Evolutionary conservation across 305 asterid species (phyloP).

Genomic region (Fraxinus sp.): DNA sequence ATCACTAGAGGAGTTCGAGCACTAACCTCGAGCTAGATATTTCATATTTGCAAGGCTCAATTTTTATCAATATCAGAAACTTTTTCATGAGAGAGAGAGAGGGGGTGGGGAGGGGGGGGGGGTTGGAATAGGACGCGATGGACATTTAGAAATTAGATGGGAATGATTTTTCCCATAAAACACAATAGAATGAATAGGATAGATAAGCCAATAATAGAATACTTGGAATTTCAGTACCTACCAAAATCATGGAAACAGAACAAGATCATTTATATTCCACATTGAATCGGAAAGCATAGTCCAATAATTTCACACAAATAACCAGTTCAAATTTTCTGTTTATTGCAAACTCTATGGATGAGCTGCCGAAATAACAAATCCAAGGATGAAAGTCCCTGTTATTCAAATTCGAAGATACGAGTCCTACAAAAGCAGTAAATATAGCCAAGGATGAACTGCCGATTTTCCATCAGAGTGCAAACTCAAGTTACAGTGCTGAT

Average conservation of each 20-base stretch:
- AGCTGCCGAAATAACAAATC: conserved; percentile 7
- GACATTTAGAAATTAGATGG: neutral
- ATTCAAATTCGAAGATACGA: neutral
- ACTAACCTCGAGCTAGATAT: neutral
- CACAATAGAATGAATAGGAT: neutral
- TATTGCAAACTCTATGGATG: conserved; percentile 18
- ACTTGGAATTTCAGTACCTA: neutral
- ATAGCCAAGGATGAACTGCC: conserved; percentile 95
- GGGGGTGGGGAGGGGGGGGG: neutral
- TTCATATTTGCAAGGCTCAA: neutral
- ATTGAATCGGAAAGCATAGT: conserved; percentile 13
- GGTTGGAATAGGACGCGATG: neutral
- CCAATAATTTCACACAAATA: conserved; percentile 20
- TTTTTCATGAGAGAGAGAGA: neutral
- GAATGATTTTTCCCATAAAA: neutral
- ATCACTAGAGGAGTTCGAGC: neutral
- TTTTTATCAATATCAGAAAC: neutral
- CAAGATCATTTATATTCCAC: neutral
- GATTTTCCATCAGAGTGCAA: conserved; percentile 31
- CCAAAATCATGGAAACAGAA: neutral
- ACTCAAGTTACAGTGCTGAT: conserved; percentile 34
- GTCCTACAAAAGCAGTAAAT: conserved; percentile 25
- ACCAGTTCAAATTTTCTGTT: conserved; percentile 14
- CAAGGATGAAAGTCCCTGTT: conserved; percentile 1
- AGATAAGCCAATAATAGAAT: neutral